Evolutionary conservation across 768 basidiomycete species (phyloP), one percentile per base, ranked within the genome.

Genomic region (Rhizopogon vulgaris): DNA sequence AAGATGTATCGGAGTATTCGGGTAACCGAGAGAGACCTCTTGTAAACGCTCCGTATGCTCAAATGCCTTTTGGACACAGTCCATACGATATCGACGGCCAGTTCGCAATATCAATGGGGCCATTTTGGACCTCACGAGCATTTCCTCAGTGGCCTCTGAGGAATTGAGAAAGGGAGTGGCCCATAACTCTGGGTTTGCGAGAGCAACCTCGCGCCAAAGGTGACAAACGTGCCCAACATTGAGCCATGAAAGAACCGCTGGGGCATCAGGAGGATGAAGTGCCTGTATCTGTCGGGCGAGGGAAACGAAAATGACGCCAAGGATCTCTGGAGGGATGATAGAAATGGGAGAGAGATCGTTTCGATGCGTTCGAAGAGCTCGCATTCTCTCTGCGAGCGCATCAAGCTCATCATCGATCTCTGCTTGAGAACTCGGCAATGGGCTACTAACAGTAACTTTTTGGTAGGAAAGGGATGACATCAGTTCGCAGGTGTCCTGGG

Each of bases 41-140:
- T 60, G 60, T 12, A 72, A 69, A 38, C 73, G 70, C 38, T 65
- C 56, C 2, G 66, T 55, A 38, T 73, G 70, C 38, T 56, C 51
- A 52, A 71, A 59, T 28, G 67, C 63, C 27, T 60, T 62, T 34
- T 62, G 62, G 25, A 75, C 58, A 51, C 39, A 65, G 41, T 52
- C 57, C 56, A 25, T 58, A 64, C 48, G 60, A 64, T 48, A 74
- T 52, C 40, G 61, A 52, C 22, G 73, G 60, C 63, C 60, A 3
- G 47, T 27, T 36, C 48, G n/a, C 28, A 66, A 45, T 32, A 52
- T 52, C 38, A 66, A 40, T 30, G 69, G 64, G 14, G 69, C 69
- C 60, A 62, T 69, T 56, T 75, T 77, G 3, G 78, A 79, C 18
- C 77, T 68, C 34, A 58, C 61, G 24, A 79, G 53, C 67, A 78